phyloP scores from a whole-genome alignment of 352 stramenopile species.

The Globisporangium parvum region DNA sequence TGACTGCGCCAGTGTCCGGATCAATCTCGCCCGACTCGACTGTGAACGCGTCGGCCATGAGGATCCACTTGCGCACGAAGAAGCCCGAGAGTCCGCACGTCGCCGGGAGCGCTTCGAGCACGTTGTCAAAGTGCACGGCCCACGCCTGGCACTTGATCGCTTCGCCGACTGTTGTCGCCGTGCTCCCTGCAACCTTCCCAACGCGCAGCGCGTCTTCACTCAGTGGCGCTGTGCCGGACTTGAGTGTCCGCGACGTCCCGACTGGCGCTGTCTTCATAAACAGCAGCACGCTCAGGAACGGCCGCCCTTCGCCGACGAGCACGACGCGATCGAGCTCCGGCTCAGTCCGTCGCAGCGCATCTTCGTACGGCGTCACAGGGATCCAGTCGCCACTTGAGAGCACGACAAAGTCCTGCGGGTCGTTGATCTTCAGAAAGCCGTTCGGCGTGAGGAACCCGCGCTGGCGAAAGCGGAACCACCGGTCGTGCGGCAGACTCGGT shows the following conservation, averaged over 20 bases:
- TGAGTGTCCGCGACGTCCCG: slow-evolving; percentile 9
- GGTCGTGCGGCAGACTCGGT: slow-evolving; percentile 16
- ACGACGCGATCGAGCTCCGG: slow-evolving; percentile 62
- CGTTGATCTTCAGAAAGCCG: slow-evolving; percentile 68
- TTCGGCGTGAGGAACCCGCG: slow-evolving; percentile 60
- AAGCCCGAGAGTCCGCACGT: slow-evolving; percentile 52
- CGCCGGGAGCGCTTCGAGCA: slow-evolving; percentile 42
- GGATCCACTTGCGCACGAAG: slow-evolving; percentile 72
- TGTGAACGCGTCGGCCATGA: slow-evolving; percentile 63
- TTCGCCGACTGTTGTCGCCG: slow-evolving; percentile 45
- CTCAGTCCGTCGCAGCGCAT: slow-evolving; percentile 31
- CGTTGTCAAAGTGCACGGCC: slow-evolving; percentile 68
- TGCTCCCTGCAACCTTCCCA: slow-evolving; percentile 25
- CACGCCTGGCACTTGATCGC: slow-evolving; percentile 65
- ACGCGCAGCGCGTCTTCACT: slow-evolving; percentile 47
- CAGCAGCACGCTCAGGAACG: slow-evolving; percentile 69
- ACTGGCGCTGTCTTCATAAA: slow-evolving; percentile 56
- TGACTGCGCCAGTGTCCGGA: slow-evolving; percentile 50
- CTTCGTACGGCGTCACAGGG: slow-evolving; percentile 56
- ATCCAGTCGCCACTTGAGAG: slow-evolving; percentile 74
- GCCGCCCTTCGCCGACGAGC: slow-evolving; percentile 58
- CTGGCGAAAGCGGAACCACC: slow-evolving; percentile 53
- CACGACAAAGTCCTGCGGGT: slow-evolving; percentile 64
- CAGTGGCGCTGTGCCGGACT: slow-evolving; percentile 19
- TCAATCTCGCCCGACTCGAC: slow-evolving; percentile 71